Evolutionary conservation across 306 rosid genomes (phyloP).

Genomic region (Ammopiptanthus mongolicus): DNA sequence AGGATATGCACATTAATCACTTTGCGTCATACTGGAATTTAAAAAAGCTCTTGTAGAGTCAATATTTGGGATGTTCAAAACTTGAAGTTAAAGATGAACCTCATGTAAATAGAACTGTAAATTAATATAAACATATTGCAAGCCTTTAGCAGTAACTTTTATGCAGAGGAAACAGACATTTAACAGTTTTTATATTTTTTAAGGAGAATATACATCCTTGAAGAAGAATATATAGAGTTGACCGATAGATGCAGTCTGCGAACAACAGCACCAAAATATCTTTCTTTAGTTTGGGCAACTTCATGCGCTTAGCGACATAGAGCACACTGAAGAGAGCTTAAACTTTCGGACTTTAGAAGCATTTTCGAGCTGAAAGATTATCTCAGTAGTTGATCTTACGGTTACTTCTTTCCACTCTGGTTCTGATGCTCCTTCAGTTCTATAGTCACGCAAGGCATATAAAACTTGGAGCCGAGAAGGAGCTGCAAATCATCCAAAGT

Average conservation of each 20-base stretch:
- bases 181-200: not conserved
- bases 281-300: not conserved
- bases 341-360: conserved; percentile 56
- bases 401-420: conserved; percentile 67
- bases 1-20: not conserved
- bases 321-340: conserved; percentile 65
- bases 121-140: not conserved
- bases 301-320: conserved; percentile 78
- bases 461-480: conserved; percentile 80
- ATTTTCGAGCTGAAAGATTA: conserved; percentile 59
- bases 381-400: conserved; percentile 76
- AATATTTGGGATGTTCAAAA: not conserved
- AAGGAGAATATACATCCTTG: not conserved
- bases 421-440: conserved; percentile 61
- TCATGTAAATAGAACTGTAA: not conserved
- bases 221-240: not conserved
- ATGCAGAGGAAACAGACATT: not conserved
- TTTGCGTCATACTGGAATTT: not conserved
- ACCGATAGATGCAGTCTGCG: not conserved
- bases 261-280: not conserved
- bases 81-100: not conserved
- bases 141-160: not conserved
- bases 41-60: not conserved
- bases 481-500: conserved; percentile 47
- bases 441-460: conserved; percentile 60